These are phyloP conservation scores for Microstegium vimineum DNA, from an alignment of 176 grass and related monocot genomes.

Conservation along the genomic window DNA sequence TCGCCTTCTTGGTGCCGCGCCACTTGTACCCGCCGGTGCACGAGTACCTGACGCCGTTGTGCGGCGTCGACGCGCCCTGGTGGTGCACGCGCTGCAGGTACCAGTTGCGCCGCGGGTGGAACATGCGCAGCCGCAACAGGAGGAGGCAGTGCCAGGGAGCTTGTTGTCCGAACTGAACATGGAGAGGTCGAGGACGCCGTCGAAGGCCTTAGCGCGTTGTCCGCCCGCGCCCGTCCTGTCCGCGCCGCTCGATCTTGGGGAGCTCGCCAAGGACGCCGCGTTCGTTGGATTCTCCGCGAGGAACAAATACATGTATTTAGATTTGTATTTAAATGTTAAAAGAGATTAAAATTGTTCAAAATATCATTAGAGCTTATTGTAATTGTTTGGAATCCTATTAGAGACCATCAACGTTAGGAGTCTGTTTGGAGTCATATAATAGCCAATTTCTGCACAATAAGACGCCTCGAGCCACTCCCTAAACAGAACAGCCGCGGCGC, in stretches of 20 bases:
- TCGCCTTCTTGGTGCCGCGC: conserved; percentile 45
- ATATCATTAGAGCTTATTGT: too few relatives aligned
- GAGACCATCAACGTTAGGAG: too few relatives aligned
- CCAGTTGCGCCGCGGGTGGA: conserved; percentile 70
- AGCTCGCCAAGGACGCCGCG: too few relatives aligned
- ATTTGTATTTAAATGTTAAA: too few relatives aligned
- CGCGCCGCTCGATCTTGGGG: too few relatives aligned
- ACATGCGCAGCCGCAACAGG: conserved; percentile 68
- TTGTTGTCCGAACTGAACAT: conserved; percentile 99
- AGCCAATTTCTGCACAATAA: too few relatives aligned
- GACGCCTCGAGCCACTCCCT: conserved; percentile 1
- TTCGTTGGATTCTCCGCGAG: too few relatives aligned
- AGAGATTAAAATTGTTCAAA: too few relatives aligned
- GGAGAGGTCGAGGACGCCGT: conserved; percentile 40
- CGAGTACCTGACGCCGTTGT: conserved; percentile 66
- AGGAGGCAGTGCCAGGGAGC: conserved; percentile 75
- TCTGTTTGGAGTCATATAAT: too few relatives aligned
- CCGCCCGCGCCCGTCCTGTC: too few relatives aligned
- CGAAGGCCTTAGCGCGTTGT: conserved; percentile 49
- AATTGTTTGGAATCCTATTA: too few relatives aligned
- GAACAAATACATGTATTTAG: too few relatives aligned
- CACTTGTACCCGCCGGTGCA: conserved; percentile 77
- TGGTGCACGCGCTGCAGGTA: conserved; percentile 82
- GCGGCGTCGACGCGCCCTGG: conserved; percentile 72
- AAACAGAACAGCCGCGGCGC: background rate